Percentiles rank a stretch among this genome's conserved stretches.
These are phyloP conservation scores for Sarocladiaceae sp. DNA, from an alignment of 2,329 filamentous ascomycete species.

Conservation along the genomic window DNA sequence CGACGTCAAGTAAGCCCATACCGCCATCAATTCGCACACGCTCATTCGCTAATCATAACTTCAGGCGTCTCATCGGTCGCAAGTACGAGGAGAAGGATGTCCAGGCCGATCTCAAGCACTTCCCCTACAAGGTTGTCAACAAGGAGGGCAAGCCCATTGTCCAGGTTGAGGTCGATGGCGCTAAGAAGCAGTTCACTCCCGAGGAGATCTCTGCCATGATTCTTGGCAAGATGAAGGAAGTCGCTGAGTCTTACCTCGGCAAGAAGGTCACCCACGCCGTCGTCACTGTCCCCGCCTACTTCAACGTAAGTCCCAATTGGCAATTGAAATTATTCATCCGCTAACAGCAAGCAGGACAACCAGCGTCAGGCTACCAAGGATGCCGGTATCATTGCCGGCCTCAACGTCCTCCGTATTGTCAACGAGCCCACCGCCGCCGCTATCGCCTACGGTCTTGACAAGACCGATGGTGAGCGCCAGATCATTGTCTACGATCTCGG, in stretches of 20 bases:
- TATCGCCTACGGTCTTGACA: slow-evolving; percentile 90
- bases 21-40: not conserved
- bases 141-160: slow-evolving; percentile 89
- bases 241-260: slow-evolving; percentile 73
- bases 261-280: slow-evolving; percentile 84
- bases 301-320: slow-evolving; percentile 56
- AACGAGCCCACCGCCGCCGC: slow-evolving; percentile 96
- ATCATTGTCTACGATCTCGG: slow-evolving; percentile 92
- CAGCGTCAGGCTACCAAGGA: slow-evolving; percentile 97
- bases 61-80: slow-evolving; percentile 77
- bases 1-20: slow-evolving; percentile 76
- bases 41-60: slow-evolving; percentile 16
- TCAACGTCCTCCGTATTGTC: slow-evolving; percentile 93
- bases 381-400: slow-evolving; percentile 83
- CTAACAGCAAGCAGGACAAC: slow-evolving; percentile 56
- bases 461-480: slow-evolving; percentile 77
- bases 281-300: slow-evolving; percentile 94
- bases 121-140: slow-evolving; percentile 90
- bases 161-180: slow-evolving; percentile 63
- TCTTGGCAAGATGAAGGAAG: slow-evolving; percentile 80
- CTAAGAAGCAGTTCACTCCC: slow-evolving; percentile 70
- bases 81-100: slow-evolving; percentile 82
- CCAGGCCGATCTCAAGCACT: slow-evolving; percentile 94
- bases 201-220: slow-evolving; percentile 81
- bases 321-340: not conserved